Evolutionary conservation across 2,329 filamentous ascomycete genomes (phyloP).

Genomic region (Pseudopyricularia javanii): DNA sequence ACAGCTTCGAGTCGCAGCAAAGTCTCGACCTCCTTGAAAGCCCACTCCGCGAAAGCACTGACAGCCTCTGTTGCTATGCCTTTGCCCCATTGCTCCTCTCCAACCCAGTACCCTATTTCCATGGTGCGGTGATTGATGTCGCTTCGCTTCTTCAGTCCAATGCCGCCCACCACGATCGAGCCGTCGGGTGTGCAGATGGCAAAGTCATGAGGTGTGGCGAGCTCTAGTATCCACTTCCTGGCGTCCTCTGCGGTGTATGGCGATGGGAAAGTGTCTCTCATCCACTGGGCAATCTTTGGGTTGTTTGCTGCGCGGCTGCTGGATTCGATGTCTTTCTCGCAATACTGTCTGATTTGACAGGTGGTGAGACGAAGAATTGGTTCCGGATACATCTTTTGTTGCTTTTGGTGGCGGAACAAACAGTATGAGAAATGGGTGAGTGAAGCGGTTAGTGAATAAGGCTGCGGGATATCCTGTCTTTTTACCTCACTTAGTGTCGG

Average conservation of each 20-base stretch:
- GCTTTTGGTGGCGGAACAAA: no score
- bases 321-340: slow-evolving; percentile 22
- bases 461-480: neutral
- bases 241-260: slow-evolving; percentile 31
- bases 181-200: slow-evolving; percentile 20
- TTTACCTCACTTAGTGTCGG: neutral
- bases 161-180: slow-evolving; percentile 22
- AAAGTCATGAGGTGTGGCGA: slow-evolving; percentile 14
- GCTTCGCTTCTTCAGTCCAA: slow-evolving; percentile 23
- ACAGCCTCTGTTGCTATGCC: slow-evolving; percentile 31
- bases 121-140: slow-evolving; percentile 29
- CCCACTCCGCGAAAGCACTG: slow-evolving; percentile 26
- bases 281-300: slow-evolving; percentile 19
- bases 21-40: slow-evolving; percentile 26
- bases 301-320: slow-evolving; percentile 24
- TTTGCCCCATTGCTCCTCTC: slow-evolving; percentile 27
- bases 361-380: slow-evolving; percentile 17
- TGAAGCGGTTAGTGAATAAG: no score
- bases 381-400: neutral
- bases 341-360: slow-evolving; percentile 26
- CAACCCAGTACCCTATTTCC: slow-evolving; percentile 39
- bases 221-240: slow-evolving; percentile 14
- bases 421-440: no score
- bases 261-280: slow-evolving; percentile 31
- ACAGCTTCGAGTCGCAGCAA: slow-evolving; percentile 28